Percentiles rank a stretch among this genome's conserved stretches.
These are phyloP conservation scores for Fragaria nilgerrensis DNA, from an alignment of 306 rosid species.

Conservation along the genomic window DNA sequence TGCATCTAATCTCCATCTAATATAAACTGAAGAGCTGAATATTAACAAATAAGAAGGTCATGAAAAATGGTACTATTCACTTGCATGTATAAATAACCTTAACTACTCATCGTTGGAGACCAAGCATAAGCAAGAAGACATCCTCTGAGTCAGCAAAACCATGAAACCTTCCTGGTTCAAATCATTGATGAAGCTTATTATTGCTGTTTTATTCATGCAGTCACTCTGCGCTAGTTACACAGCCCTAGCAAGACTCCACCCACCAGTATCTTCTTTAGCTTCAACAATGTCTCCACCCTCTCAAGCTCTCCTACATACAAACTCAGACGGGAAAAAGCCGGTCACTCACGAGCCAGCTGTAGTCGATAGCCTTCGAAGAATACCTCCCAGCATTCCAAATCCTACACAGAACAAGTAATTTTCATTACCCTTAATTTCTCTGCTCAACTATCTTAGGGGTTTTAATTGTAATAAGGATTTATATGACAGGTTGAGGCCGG, in stretches of 20 bases:
- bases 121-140: constrained; percentile 40
- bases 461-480: constrained; percentile 24
- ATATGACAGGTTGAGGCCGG: constrained; percentile 51
- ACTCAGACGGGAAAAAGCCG: constrained; percentile 13
- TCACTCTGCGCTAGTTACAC: constrained; percentile 27
- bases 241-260: constrained; percentile 47
- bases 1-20: constrained; percentile 33
- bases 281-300: constrained; percentile 29
- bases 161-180: constrained; percentile 47
- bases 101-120: constrained; percentile 32
- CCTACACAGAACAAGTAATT: constrained; percentile 82
- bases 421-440: constrained; percentile 4
- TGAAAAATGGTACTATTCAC: background rate
- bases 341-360: constrained; percentile 27
- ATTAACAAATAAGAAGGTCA: constrained; percentile 15
- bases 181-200: constrained; percentile 39
- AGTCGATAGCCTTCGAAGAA: constrained; percentile 51
- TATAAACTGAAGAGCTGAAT: constrained; percentile 19
- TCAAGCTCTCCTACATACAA: constrained; percentile 21
- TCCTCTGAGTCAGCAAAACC: constrained; percentile 47
- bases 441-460: background rate
- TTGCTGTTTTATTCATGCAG: constrained; percentile 44
- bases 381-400: constrained; percentile 78
- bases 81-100: constrained; percentile 20
- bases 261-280: constrained; percentile 29